Evolutionary conservation across 2,329 filamentous ascomycete species (phyloP), one percentile per base, ranked within the genome.

Genomic region (Lachnellula cervina): DNA sequence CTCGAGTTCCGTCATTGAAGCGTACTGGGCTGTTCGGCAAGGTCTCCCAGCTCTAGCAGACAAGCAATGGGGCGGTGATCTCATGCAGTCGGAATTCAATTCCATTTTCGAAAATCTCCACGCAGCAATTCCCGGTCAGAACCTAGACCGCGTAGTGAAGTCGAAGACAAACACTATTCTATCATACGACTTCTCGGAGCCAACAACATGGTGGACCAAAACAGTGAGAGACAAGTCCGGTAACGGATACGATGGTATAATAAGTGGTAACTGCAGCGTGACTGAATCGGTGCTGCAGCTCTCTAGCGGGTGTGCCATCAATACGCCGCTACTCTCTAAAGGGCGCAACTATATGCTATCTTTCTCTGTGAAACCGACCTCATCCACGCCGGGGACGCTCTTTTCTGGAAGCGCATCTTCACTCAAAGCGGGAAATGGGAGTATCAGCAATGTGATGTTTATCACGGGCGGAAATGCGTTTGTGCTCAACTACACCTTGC

Each of bases 271-370:
- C 57, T 81, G 76, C 61, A 52, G 58, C 2, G 52, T 71, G 25
- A 60, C 61, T 1, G 59, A 68, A 9, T 64, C 63, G 0, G 66
- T 69, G 4, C 55, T 77, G 3, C 42, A 59, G 1, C 60, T 79
- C 19, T 63, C 65, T 4, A 56, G 68, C 0, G 57, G 66, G 0
- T 82, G 80, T 62, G 67, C 68, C 3, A 55, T 81, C 1, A 67
- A 56, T 1, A 81, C 79, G 0, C 78, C 78, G 0, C 64, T 80
- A 8, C 66, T 67, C 0, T 79, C 77, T 35, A 84, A 84, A 64
- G 81, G 81, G 2, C 72, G 79, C 55, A 73, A 82, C 62, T 84
- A 84, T 65, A 81, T 77, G 0, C 72, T 84, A 1, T 72, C 75
- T 0, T 71, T 83, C 14, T 68, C 71, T 0, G 61, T 79, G n/a